Percentiles rank a stretch among this genome's conserved stretches.
phyloP scores from a whole-genome alignment of 306 rosid species.

The Corylus americana region DNA sequence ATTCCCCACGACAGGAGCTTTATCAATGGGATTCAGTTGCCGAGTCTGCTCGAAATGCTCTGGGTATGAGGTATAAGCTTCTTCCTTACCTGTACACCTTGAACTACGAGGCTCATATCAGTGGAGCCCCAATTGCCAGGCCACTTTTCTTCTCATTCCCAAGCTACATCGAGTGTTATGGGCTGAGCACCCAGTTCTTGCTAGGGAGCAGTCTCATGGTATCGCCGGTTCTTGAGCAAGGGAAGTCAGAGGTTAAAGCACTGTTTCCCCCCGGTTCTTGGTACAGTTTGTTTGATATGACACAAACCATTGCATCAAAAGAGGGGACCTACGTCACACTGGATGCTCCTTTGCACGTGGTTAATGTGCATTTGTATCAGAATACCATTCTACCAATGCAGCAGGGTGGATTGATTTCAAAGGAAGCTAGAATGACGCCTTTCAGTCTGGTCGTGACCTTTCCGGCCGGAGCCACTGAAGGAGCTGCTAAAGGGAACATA shows the following conservation, averaged over 20 bases:
- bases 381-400: constrained; percentile 87
- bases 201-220: constrained; percentile 80
- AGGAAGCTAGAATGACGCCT: constrained; percentile 83
- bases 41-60: constrained; percentile 80
- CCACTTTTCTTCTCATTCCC: constrained; percentile 95
- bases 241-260: constrained; percentile 69
- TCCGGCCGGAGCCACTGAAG: constrained; percentile 65
- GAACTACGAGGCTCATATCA: constrained; percentile 78
- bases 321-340: constrained; percentile 63
- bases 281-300: constrained; percentile 82
- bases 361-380: constrained; percentile 91
- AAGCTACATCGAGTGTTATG: constrained; percentile 56
- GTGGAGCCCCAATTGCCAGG: constrained; percentile 94
- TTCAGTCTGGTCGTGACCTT: constrained; percentile 66
- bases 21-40: constrained; percentile 95
- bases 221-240: constrained; percentile 85
- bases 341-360: constrained; percentile 76
- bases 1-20: constrained; percentile 97
- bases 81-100: constrained; percentile 93
- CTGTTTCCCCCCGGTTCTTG: constrained; percentile 90
- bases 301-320: constrained; percentile 50
- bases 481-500: constrained; percentile 76
- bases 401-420: constrained; percentile 78
- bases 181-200: constrained; percentile 83
- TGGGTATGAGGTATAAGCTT: constrained; percentile 81